Evolutionary conservation across 495 filamentous ascomycete genomes (phyloP), one percentile per base, ranked within the genome.

Genomic region (Neurospora sp.): DNA sequence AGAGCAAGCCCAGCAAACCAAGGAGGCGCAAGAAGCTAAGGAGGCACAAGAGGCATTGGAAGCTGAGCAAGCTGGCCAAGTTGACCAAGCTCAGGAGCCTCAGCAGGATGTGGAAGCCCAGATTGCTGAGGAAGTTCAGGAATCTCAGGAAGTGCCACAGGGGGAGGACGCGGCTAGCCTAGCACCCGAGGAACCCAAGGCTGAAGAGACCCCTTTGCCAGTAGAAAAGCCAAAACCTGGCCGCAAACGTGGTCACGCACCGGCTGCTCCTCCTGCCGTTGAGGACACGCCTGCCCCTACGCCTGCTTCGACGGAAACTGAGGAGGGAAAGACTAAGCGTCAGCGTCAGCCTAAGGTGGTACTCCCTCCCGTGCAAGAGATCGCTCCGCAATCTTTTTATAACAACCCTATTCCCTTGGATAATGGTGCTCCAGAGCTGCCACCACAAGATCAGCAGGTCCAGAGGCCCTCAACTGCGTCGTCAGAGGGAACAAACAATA

Each of bases 391-490:
- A 45, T 79, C 77, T 9, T 78, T 80, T 22, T 79, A 81, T 69
- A 76, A 74, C 74, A 75, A 71, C 39, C 71, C 75, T 0, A 75
- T 78, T 5, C 38, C 74, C 0, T 71, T 71, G 1, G 69, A 74
- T 14, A 78, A 47, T 37, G 53, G 38, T 38, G 39, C 5, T 5
- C 41, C 40, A 31, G 69, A 53, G 16, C 1, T 37, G 14, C 6
- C n/a, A 35, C 14, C 75, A 69, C 74, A 77, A 18, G 71, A 76
- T n/a, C 74, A 77, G 18, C 71, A 75, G 1, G 81, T 79, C 68
- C 78, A 80, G 18, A 76, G 80, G 42, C 81, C 81, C 1, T 79
- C 77, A 3, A 81, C 81, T 0, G 77, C 81, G 0, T 77, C 76
- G 0, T 82, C 81, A 0, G 75, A 77, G 9, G 74, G 59, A 1